phyloP scores from a whole-genome alignment of 2,329 filamentous ascomycete genomes.

The Fusarium bulbicola region DNA sequence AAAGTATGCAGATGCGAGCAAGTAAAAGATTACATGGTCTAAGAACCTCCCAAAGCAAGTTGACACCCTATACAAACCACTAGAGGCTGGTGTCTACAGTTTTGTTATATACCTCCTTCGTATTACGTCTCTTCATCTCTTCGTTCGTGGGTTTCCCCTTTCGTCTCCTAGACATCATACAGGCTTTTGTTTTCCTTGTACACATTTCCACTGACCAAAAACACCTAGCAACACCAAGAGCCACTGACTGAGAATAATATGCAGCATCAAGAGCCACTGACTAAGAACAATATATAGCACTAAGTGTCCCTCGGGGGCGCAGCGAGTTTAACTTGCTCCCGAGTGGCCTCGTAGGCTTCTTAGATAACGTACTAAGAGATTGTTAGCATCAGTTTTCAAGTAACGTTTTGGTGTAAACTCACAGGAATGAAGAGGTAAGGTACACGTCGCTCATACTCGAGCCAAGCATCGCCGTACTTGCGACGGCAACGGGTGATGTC shows the following conservation, averaged over 20 bases:
- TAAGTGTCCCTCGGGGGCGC: background rate
- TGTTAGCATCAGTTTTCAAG: constrained; percentile 21
- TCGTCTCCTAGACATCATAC: background rate
- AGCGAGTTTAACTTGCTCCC: background rate
- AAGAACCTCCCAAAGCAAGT: background rate
- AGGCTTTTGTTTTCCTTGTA: background rate
- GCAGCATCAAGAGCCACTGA: background rate
- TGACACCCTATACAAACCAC: background rate
- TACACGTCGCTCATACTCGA: constrained; percentile 79
- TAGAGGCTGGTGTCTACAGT: background rate
- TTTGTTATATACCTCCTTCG: background rate
- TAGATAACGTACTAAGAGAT: constrained; percentile 54
- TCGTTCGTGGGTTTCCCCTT: constrained; percentile 2
- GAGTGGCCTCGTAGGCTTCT: constrained; percentile 8
- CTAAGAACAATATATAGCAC: constrained; percentile 5
- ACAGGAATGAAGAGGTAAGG: constrained; percentile 86
- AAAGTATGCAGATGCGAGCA: constrained; percentile 7
- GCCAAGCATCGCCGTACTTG: constrained; percentile 86
- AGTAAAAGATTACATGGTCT: constrained; percentile 18
- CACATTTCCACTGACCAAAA: background rate
- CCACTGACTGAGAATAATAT: background rate
- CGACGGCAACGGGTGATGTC: constrained; percentile 80
- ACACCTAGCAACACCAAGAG: background rate
- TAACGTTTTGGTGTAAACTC: background rate
- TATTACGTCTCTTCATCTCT: constrained; percentile 28